Percentiles rank a stretch among this genome's conserved stretches.
These are phyloP conservation scores for Solanum commersonii DNA, from an alignment of 257 asterid genomes.

Conservation along the genomic window DNA sequence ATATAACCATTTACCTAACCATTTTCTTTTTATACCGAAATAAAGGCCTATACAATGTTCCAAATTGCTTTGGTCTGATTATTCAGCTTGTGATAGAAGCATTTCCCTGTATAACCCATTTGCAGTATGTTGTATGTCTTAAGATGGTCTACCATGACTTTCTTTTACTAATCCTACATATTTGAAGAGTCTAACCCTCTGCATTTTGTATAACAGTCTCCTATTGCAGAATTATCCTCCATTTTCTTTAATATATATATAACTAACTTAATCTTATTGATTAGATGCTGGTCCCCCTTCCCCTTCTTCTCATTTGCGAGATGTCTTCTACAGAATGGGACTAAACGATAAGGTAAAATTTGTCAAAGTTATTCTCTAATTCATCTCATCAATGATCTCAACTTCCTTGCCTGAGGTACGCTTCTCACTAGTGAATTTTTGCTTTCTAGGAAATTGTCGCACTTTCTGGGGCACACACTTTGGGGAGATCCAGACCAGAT, in stretches of 20 bases:
- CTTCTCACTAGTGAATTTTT: constrained; percentile 4
- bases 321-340: constrained; percentile 93
- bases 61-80: not conserved
- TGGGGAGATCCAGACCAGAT: constrained; percentile 95
- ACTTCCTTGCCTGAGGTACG: not conserved
- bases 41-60: not conserved
- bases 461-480: constrained; percentile 96
- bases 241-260: not conserved
- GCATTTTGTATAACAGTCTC: not conserved
- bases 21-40: not conserved
- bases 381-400: not conserved
- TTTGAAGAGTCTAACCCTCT: not conserved
- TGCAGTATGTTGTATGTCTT: not conserved
- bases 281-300: constrained; percentile 98
- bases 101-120: not conserved
- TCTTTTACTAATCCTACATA: not conserved
- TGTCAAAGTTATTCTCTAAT: not conserved
- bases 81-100: not conserved
- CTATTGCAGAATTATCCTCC: constrained; percentile 1
- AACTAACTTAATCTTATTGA: constrained; percentile 8
- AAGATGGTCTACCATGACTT: not conserved
- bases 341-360: constrained; percentile 67
- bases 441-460: constrained; percentile 86
- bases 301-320: constrained; percentile 92
- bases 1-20: not conserved